Evolutionary conservation across 768 basidiomycete species (phyloP).

Genomic region (Paxillus rubicundulus): DNA sequence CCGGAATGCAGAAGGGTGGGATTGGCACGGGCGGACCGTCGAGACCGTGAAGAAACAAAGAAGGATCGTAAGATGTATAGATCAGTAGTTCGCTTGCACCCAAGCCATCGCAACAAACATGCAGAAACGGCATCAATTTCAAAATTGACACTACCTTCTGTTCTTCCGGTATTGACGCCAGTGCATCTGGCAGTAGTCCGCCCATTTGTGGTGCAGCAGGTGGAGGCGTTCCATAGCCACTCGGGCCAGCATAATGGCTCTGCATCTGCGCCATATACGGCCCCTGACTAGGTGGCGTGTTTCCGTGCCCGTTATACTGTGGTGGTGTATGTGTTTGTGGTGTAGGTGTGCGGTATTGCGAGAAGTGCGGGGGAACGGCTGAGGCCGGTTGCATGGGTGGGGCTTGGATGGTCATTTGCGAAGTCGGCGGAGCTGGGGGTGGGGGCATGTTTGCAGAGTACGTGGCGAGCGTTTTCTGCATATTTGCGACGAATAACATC

Average conservation of each 20-base stretch:
- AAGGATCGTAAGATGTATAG: not conserved
- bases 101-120: constrained; percentile 4
- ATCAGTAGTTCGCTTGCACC: not conserved
- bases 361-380: constrained; percentile 46
- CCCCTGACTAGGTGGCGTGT: constrained; percentile 20
- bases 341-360: constrained; percentile 36
- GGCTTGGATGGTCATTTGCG: constrained; percentile 27
- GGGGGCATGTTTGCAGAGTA: constrained; percentile 34
- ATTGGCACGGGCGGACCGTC: not conserved
- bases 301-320: constrained; percentile 27
- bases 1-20: not conserved
- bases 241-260: constrained; percentile 17
- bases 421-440: constrained; percentile 12
- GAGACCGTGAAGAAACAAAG: not conserved
- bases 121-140: not conserved
- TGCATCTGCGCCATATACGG: constrained; percentile 19
- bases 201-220: constrained; percentile 19
- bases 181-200: constrained; percentile 43
- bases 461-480: constrained; percentile 61
- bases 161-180: constrained; percentile 35
- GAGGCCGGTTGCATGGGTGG: constrained; percentile 29
- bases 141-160: no score
- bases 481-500: not conserved
- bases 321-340: constrained; percentile 31
- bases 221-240: constrained; percentile 21